Percentiles rank a stretch among this genome's conserved stretches.
phyloP scores from a whole-genome alignment of 495 filamentous ascomycete species.

The Penicillium tannophilum region DNA sequence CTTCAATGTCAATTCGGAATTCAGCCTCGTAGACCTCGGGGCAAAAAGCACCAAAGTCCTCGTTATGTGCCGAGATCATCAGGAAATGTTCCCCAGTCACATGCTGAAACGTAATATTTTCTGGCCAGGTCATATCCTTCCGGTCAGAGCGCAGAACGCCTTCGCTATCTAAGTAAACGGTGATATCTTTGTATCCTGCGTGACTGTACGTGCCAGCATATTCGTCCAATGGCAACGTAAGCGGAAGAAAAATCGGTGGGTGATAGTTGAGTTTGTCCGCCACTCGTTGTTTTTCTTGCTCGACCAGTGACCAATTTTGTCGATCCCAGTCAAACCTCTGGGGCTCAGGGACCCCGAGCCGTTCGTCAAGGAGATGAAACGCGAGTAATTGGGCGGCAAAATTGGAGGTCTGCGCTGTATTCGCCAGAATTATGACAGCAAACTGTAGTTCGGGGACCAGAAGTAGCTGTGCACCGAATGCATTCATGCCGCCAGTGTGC shows the following conservation, averaged over 20 bases:
- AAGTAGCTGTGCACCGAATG: slow-evolving; percentile 45
- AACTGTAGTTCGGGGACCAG: slow-evolving; percentile 46
- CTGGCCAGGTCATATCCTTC: slow-evolving; percentile 10
- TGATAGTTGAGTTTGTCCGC: slow-evolving; percentile 6
- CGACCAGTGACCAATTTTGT: slow-evolving; percentile 6
- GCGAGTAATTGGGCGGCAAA: slow-evolving; percentile 6
- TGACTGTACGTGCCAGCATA: slow-evolving; percentile 6
- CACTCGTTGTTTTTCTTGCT: slow-evolving; percentile 5
- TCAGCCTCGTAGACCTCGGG: slow-evolving; percentile 10
- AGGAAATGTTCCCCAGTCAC: slow-evolving; percentile 9
- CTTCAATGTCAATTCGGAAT: slow-evolving; percentile 7
- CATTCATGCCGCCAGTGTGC: slow-evolving; percentile 48
- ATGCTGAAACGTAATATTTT: slow-evolving; percentile 1
- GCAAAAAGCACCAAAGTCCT: slow-evolving; percentile 10
- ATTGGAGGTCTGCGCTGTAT: slow-evolving; percentile 35
- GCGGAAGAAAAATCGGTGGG: background rate
- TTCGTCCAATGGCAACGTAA: background rate
- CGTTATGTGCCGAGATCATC: slow-evolving; percentile 2
- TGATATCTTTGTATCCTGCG: slow-evolving; percentile 3
- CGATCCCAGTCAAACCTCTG: slow-evolving; percentile 9
- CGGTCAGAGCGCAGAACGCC: slow-evolving; percentile 6
- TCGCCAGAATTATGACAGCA: slow-evolving; percentile 45
- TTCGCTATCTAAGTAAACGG: slow-evolving; percentile 4
- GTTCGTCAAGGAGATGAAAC: slow-evolving; percentile 9
- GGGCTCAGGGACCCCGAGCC: background rate